Conservation (phyloP, 2,329 filamentous ascomycete genomes). For the Calonectria crousiana region DNA sequence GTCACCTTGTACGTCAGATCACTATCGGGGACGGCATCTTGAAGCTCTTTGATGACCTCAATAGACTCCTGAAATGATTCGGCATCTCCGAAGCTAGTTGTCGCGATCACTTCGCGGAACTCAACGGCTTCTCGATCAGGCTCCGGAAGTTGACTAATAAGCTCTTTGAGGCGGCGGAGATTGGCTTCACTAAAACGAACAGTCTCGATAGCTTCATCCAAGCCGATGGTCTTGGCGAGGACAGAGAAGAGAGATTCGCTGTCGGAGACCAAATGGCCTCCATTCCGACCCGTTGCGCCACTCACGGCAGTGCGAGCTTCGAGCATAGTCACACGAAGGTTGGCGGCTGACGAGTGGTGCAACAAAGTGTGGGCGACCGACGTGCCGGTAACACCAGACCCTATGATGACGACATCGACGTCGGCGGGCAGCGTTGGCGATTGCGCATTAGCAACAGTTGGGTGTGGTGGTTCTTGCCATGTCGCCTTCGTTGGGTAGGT, state of each 20-base stretch:
- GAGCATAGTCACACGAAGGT: conserved; percentile 38
- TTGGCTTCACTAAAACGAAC: conserved; percentile 53
- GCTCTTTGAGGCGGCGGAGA: conserved; percentile 23
- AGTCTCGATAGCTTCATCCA: conserved; percentile 54
- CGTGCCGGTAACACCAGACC: conserved; percentile 46
- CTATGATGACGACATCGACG: conserved; percentile 44
- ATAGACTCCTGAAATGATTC: conserved; percentile 21
- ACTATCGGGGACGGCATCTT: conserved; percentile 17
- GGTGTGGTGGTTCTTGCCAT: conserved; percentile 34
- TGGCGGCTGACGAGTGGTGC: conserved; percentile 23
- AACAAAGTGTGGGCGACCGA: conserved; percentile 40
- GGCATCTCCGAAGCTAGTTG: conserved; percentile 22
- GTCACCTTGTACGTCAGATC: conserved; percentile 29
- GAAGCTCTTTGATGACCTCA: conserved; percentile 6
- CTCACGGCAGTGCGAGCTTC: conserved; percentile 45
- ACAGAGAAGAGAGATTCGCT: conserved; percentile 54
- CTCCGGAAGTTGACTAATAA: conserved; percentile 15
- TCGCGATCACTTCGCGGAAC: conserved; percentile 23
- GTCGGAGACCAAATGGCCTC: conserved; percentile 44
- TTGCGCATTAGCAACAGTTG: conserved; percentile 39
- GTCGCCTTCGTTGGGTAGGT: conserved; percentile 20
- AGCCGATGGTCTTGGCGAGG: conserved; percentile 46
- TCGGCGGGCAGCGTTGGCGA: conserved; percentile 27
- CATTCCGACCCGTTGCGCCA: conserved; percentile 48
- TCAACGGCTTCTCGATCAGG: conserved; percentile 23